Percentiles rank a stretch among this genome's conserved stretches.
These are phyloP conservation scores for Adansonia grandidieri DNA, from an alignment of 441 rosid species.

Conservation along the genomic window DNA sequence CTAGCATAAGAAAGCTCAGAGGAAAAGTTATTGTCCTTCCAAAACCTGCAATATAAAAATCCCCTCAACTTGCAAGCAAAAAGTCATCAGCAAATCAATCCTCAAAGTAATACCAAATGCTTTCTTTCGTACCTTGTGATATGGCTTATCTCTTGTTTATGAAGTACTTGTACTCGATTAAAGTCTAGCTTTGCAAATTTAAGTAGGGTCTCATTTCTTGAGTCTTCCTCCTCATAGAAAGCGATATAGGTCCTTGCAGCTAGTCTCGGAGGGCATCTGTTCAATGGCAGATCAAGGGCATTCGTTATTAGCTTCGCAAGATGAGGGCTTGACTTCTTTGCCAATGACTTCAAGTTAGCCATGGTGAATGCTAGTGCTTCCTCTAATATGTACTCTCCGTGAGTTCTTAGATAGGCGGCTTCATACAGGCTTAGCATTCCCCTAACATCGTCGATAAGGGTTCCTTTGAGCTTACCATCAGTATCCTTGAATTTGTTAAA, in stretches of 20 bases:
- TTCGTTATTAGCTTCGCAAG: background rate
- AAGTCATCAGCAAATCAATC: background rate
- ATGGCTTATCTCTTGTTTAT: background rate
- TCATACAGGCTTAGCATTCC: slow-evolving; percentile 29
- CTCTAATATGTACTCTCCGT: slow-evolving; percentile 6
- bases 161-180: background rate
- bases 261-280: slow-evolving; percentile 19
- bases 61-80: background rate
- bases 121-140: background rate
- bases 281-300: slow-evolving; percentile 2
- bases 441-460: background rate
- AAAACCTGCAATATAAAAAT: background rate
- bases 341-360: background rate
- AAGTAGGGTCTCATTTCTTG: background rate
- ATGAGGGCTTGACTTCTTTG: background rate
- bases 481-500: slow-evolving; percentile 29
- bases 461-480: slow-evolving; percentile 12
- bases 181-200: slow-evolving; percentile 2
- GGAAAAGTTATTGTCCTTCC: background rate
- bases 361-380: slow-evolving; percentile 22
- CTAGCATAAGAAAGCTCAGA: background rate
- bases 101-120: background rate
- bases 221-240: background rate
- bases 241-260: slow-evolving; percentile 12
- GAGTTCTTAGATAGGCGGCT: slow-evolving; percentile 25